A percentile compares a stretch with the other conserved stretches of the same genome.
Conservation (phyloP, 129 eudicot genomes). For the Logfia minima region DNA sequence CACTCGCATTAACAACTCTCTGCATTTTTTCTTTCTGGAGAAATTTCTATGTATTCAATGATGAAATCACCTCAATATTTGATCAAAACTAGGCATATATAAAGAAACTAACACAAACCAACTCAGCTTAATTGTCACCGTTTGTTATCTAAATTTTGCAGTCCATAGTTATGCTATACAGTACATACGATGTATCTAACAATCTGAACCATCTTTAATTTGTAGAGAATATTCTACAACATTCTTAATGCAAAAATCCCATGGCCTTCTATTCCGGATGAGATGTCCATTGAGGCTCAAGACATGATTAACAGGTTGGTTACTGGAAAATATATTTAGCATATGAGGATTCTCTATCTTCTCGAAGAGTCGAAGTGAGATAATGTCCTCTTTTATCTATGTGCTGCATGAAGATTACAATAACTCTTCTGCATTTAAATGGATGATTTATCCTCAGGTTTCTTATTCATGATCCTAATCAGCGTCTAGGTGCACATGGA, state of each 20-base stretch:
- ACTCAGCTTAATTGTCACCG: background rate
- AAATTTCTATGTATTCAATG: background rate
- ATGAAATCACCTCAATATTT: background rate
- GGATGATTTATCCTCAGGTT: slow-evolving; percentile 41
- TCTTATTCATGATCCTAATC: slow-evolving; percentile 69
- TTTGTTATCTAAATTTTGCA: background rate
- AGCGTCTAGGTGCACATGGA: slow-evolving; percentile 84
- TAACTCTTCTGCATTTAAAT: slow-evolving; percentile 26
- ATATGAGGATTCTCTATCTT: too few relatives aligned
- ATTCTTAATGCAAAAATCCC: slow-evolving; percentile 78
- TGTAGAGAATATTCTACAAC: slow-evolving; percentile 77
- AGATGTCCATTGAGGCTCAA: slow-evolving; percentile 82
- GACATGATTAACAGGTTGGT: slow-evolving; percentile 81
- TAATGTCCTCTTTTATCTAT: background rate
- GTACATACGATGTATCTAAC: background rate
- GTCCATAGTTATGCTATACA: background rate
- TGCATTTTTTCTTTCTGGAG: background rate
- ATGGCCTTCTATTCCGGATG: slow-evolving; percentile 73
- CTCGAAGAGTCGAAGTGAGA: background rate
- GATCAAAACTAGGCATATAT: background rate
- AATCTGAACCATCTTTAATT: background rate
- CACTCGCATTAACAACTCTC: background rate
- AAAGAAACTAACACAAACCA: background rate
- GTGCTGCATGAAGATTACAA: background rate
- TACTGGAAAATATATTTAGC: background rate